Evolutionary conservation across 768 basidiomycete species (phyloP), one percentile per base, ranked within the genome.

Genomic region (Holtermannia corniformis): DNA sequence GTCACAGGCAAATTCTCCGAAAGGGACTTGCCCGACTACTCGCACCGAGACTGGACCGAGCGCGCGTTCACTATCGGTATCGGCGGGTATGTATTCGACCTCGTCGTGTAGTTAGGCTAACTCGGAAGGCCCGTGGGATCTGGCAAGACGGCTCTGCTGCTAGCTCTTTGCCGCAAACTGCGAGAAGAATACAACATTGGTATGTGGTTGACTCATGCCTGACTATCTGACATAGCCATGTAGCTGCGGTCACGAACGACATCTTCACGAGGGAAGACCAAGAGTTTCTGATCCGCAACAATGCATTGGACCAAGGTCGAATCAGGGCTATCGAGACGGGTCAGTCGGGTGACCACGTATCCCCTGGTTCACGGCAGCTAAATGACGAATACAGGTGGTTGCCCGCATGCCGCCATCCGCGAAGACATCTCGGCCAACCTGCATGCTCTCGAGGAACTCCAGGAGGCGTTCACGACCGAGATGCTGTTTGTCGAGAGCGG

Each of bases 191-290:
- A 86, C 70, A 99, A 99, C 70, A 88, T 99, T 45, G 93, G 92
- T 89, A 55, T 55, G 80, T 62, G 37, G 2, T 28, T 21, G 12
- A 5, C 14, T 16, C 44, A 20, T 4, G 25, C 21, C n/a, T 27
- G 27, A 43, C 52, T 44, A 42, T 55, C 43, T 44, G 5, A 22
- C 32, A 19, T 49, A n/a, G 22, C 25, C 25, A 16, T 40, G 13
- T 25, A 90, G 92, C 88, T 27, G 90, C 89, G 1, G 89, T 93
- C 13, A 99, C 93, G n/a, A 99, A 99, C 73, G 93, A 99, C 73
- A 99, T 99, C 70, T 99, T 99, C 74, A 99, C 93, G 28, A 80
- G 86, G n/a, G 93, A 97, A 71, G 93, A 97, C 67, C 91, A 95
- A 71, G 93, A 97, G 64, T 99, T 99, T 73, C 76, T 99, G 32